phyloP scores from a whole-genome alignment of 768 basidiomycete genomes.

The Zangia roseola region DNA sequence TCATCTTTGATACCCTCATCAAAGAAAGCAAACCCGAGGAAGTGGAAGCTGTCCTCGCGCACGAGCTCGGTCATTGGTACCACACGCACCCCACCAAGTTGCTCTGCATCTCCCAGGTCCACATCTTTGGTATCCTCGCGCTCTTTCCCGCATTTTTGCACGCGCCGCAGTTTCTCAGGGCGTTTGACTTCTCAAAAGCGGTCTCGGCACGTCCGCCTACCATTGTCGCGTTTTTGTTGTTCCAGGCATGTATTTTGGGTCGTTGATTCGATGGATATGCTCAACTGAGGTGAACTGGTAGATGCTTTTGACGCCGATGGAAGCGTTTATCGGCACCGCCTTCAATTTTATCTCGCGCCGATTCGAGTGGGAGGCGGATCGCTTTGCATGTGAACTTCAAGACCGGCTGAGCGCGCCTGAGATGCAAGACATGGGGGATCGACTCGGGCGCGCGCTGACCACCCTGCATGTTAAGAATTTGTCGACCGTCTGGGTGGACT shows the following conservation, averaged over 20 bases:
- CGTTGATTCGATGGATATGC: not conserved
- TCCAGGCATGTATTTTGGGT: slow-evolving; percentile 50
- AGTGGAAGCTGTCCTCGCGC: slow-evolving; percentile 96
- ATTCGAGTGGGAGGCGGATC: slow-evolving; percentile 93
- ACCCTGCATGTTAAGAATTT: slow-evolving; percentile 90
- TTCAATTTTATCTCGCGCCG: slow-evolving; percentile 82
- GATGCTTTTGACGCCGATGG: slow-evolving; percentile 82
- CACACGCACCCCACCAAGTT: slow-evolving; percentile 89
- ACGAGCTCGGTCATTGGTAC: slow-evolving; percentile 98
- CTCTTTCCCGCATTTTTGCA: slow-evolving; percentile 89
- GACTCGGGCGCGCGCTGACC: slow-evolving; percentile 79
- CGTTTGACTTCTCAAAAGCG: slow-evolving; percentile 74
- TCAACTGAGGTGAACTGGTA: slow-evolving; percentile 19
- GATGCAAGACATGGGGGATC: slow-evolving; percentile 84
- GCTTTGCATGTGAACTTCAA: slow-evolving; percentile 76
- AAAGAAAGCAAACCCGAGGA: slow-evolving; percentile 87
- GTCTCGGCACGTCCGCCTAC: slow-evolving; percentile 72
- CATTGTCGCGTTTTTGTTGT: slow-evolving; percentile 82
- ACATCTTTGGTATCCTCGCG: slow-evolving; percentile 83
- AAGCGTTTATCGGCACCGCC: slow-evolving; percentile 65
- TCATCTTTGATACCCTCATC: slow-evolving; percentile 97
- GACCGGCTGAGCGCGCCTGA: slow-evolving; percentile 42
- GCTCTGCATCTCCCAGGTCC: slow-evolving; percentile 80
- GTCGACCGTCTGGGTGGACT: slow-evolving; percentile 92
- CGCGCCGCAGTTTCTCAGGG: slow-evolving; percentile 71